Percentiles rank a stretch among this genome's conserved stretches.
phyloP scores from a whole-genome alignment of 805 yeast genomes.

The Brettanomyces sp. region DNA sequence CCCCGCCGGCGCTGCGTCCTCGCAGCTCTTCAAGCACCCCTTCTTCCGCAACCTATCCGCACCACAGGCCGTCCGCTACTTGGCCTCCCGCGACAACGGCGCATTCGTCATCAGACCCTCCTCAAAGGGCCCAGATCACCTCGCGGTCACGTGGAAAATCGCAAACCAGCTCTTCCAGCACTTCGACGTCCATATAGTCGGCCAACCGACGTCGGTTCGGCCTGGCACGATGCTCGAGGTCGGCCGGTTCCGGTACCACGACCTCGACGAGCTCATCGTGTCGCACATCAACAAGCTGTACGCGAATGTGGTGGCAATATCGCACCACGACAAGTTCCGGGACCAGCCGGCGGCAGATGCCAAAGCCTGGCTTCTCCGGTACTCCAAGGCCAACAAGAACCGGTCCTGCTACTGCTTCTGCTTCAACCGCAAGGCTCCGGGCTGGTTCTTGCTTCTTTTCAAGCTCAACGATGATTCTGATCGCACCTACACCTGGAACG shows the following conservation, averaged over 20 bases:
- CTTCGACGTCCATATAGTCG: slow-evolving; percentile 66
- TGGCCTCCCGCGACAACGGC: slow-evolving; percentile 85
- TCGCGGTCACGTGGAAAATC: slow-evolving; percentile 95
- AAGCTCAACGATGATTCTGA: slow-evolving; percentile 61
- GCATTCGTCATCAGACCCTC: slow-evolving; percentile 93
- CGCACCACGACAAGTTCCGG: slow-evolving; percentile 80
- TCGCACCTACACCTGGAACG: slow-evolving; percentile 77
- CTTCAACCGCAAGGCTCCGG: slow-evolving; percentile 83
- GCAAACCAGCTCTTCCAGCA: slow-evolving; percentile 88
- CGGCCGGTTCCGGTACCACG: slow-evolving; percentile 62
- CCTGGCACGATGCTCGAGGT: slow-evolving; percentile 36
- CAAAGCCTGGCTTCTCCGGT: slow-evolving; percentile 77
- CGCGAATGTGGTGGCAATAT: slow-evolving; percentile 74
- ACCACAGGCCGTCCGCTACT: slow-evolving; percentile 83
- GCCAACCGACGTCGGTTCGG: slow-evolving; percentile 53
- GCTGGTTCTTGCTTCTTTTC: slow-evolving; percentile 85
- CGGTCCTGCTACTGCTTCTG: slow-evolving; percentile 88
- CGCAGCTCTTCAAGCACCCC: slow-evolving; percentile 84
- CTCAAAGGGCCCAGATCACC: slow-evolving; percentile 76
- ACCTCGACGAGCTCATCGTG: slow-evolving; percentile 87
- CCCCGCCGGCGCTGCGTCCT: slow-evolving; percentile 23
- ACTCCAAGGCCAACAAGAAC: slow-evolving; percentile 83
- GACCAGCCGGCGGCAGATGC: slow-evolving; percentile 73
- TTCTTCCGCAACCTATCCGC: slow-evolving; percentile 76
- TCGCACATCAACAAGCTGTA: slow-evolving; percentile 80